Conservation (phyloP, 1,139 yeast species). For the Geotrichum bryndzae region DNA sequence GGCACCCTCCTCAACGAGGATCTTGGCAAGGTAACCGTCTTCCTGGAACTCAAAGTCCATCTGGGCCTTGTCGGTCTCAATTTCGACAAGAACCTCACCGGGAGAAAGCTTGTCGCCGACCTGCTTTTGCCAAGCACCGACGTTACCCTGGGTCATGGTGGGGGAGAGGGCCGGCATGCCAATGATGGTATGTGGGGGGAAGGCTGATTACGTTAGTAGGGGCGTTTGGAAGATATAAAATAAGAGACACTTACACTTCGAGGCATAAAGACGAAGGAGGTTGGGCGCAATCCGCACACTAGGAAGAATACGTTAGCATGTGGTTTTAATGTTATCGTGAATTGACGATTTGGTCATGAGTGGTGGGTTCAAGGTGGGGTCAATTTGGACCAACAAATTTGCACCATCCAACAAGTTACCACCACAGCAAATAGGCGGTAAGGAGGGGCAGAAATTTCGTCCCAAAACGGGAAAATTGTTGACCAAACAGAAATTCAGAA, state of each 20-base stretch:
- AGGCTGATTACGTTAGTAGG: constrained; percentile 24
- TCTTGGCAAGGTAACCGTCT: constrained; percentile 91
- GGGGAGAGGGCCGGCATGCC: constrained; percentile 95
- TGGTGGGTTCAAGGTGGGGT: constrained; percentile 1
- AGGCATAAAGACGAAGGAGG: constrained; percentile 37
- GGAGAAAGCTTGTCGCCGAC: constrained; percentile 76
- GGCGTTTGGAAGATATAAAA: not conserved
- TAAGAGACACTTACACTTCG: constrained; percentile 28
- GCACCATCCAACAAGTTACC: constrained; percentile 1
- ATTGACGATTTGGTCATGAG: not conserved
- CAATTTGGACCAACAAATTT: constrained; percentile 6
- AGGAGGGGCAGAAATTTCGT: not conserved
- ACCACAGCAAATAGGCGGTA: not conserved
- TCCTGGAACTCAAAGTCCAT: constrained; percentile 99
- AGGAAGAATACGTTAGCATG: not conserved
- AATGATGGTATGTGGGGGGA: constrained; percentile 59
- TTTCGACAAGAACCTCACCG: constrained; percentile 93
- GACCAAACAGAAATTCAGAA: not conserved
- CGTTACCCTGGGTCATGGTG: constrained; percentile 93
- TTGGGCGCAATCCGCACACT: constrained; percentile 21
- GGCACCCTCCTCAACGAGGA: constrained; percentile 77
- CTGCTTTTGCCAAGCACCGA: constrained; percentile 81
- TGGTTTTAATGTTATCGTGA: not conserved
- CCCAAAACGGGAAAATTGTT: not conserved
- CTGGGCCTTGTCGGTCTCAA: constrained; percentile 97